Evolutionary conservation across 2,329 filamentous ascomycete genomes (phyloP).

Genomic region (Ceratocystis eucalypticola): DNA sequence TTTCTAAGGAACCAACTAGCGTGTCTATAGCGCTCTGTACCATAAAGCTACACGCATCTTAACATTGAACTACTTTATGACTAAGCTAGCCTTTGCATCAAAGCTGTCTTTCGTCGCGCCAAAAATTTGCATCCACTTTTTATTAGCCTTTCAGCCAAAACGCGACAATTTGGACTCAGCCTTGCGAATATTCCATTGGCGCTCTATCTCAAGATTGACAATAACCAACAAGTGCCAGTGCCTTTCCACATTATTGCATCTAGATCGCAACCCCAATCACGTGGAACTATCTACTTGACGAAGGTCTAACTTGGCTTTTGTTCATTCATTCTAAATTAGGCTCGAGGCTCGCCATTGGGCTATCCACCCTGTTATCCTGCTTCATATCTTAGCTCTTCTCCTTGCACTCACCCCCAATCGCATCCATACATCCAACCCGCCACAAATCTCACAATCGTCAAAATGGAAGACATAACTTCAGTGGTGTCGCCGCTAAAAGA

Average conservation of each 20-base stretch:
- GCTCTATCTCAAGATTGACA: neutral
- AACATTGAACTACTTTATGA: neutral
- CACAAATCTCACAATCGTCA: neutral
- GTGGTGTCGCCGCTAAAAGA: conserved; percentile 7
- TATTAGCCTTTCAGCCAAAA: neutral
- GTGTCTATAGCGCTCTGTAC: neutral
- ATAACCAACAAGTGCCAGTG: neutral
- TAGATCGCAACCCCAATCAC: neutral
- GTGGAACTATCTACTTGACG: neutral
- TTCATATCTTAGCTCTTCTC: neutral
- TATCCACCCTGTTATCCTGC: neutral
- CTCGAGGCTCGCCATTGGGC: neutral
- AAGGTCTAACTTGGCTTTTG: neutral
- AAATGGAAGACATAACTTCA: conserved; percentile 15
- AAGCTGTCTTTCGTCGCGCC: conserved; percentile 5
- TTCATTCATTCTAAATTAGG: neutral
- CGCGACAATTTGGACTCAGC: conserved; percentile 13
- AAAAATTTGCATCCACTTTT: conserved; percentile 11
- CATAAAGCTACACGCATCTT: too few relatives aligned
- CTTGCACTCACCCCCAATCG: neutral
- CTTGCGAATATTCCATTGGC: conserved; percentile 4
- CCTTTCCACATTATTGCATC: neutral
- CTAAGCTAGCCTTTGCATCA: neutral
- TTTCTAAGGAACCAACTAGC: neutral
- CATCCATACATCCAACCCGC: neutral